Conservation (phyloP, 192 early-diverging fungal genomes). For the Coemansia interrupta region DNA sequence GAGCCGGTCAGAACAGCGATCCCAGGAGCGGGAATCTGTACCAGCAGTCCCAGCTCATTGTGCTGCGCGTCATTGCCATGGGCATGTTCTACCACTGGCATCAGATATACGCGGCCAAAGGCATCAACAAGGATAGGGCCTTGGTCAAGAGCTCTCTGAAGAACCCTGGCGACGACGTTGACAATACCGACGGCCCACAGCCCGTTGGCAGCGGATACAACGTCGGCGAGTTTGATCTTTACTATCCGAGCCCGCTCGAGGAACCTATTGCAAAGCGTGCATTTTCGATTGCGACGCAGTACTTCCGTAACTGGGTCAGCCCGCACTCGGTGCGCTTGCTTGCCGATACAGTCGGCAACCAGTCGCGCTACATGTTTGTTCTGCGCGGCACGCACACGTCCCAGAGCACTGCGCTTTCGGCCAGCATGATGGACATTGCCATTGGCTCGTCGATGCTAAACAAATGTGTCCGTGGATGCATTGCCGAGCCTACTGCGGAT, state of each 20-base stretch:
- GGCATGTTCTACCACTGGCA: constrained; percentile 89
- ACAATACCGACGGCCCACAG: constrained; percentile 17
- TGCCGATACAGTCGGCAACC: constrained; percentile 42
- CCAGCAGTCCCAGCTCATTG: constrained; percentile 82
- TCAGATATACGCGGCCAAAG: constrained; percentile 53
- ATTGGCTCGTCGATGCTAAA: constrained; percentile 34
- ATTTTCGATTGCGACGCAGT: constrained; percentile 39
- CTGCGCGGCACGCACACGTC: constrained; percentile 47
- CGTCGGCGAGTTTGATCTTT: constrained; percentile 34
- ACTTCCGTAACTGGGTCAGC: constrained; percentile 45
- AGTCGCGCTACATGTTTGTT: constrained; percentile 38
- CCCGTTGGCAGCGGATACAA: constrained; percentile 28
- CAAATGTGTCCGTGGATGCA: constrained; percentile 55
- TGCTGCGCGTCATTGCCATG: constrained; percentile 75
- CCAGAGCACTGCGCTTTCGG: constrained; percentile 36
- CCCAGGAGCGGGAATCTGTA: constrained; percentile 50
- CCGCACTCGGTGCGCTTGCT: constrained; percentile 42
- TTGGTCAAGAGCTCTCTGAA: constrained; percentile 12
- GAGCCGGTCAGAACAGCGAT: constrained; percentile 47
- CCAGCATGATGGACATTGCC: constrained; percentile 30
- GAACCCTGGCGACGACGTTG: constrained; percentile 21
- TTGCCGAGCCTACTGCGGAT: constrained; percentile 47
- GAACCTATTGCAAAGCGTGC: constrained; percentile 54
- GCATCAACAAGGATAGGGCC: constrained; percentile 33
- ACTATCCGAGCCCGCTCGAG: constrained; percentile 45